phyloP scores from a whole-genome alignment of 805 yeast species.

The Yamadazyma insecticola region DNA sequence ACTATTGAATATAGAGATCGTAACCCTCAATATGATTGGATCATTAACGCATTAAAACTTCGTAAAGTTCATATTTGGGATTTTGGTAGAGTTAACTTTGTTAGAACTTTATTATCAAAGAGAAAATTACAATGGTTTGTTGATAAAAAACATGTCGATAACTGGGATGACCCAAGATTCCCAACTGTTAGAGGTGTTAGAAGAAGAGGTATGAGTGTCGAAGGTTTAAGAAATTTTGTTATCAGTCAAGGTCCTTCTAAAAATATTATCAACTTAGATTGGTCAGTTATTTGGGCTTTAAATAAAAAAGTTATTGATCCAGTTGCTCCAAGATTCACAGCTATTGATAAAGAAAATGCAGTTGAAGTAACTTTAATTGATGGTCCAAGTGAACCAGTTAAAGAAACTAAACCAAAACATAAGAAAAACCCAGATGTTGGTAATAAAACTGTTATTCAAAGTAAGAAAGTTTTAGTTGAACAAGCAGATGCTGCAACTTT shows the following conservation, averaged over 20 bases:
- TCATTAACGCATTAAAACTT: slow-evolving; percentile 71
- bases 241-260: slow-evolving; percentile 97
- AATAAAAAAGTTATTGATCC: slow-evolving; percentile 98
- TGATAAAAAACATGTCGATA: slow-evolving; percentile 77
- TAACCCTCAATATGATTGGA: slow-evolving; percentile 97
- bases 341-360: slow-evolving; percentile 59
- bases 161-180: slow-evolving; percentile 99
- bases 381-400: slow-evolving; percentile 60
- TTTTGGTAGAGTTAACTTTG: slow-evolving; percentile 94
- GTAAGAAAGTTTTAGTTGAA: slow-evolving; percentile 66
- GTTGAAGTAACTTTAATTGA: slow-evolving; percentile 61
- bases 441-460: slow-evolving; percentile 67
- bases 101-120: slow-evolving; percentile 91
- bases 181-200: slow-evolving; percentile 99
- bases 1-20: slow-evolving; percentile 99
- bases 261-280: slow-evolving; percentile 93
- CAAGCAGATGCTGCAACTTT: slow-evolving; percentile 73
- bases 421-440: slow-evolving; percentile 94
- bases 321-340: slow-evolving; percentile 91
- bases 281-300: slow-evolving; percentile 97
- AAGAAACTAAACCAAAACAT: slow-evolving; percentile 84
- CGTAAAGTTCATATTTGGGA: slow-evolving; percentile 98
- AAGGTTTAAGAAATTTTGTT: slow-evolving; percentile 91
- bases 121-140: slow-evolving; percentile 99
- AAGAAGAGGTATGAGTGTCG: slow-evolving; percentile 99